Conservation (phyloP, 257 asterid genomes). For the Avicennia marina region DNA sequence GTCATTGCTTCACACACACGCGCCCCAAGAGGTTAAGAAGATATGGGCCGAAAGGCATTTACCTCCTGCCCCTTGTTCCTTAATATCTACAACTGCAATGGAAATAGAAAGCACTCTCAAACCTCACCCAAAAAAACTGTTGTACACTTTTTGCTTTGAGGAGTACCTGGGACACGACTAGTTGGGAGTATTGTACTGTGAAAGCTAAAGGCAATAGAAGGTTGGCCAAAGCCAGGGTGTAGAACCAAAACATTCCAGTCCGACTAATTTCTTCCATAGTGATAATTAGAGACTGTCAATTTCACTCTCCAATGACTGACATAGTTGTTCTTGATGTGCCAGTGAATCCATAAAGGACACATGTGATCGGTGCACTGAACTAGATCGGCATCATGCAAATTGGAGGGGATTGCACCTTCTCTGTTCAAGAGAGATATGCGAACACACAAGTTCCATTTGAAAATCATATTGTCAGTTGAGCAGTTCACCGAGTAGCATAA, state of each 20-base stretch:
- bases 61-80: no score
- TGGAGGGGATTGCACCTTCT: slow-evolving; percentile 33
- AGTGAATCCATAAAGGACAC: slow-evolving; percentile 70
- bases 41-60: no score
- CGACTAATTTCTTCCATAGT: slow-evolving; percentile 50
- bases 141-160: no score
- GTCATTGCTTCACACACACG: no score
- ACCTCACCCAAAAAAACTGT: no score
- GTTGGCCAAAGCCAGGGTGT: slow-evolving; percentile 57
- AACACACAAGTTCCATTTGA: background rate
- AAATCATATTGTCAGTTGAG: no score
- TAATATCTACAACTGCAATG: no score
- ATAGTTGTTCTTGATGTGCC: slow-evolving; percentile 62
- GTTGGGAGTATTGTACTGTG: slow-evolving; percentile 45
- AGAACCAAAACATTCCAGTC: slow-evolving; percentile 64
- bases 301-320: slow-evolving; percentile 59
- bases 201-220: slow-evolving; percentile 39
- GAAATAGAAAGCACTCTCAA: no score
- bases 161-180: slow-evolving; percentile 42
- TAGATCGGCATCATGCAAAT: slow-evolving; percentile 27
- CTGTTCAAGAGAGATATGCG: slow-evolving; percentile 25
- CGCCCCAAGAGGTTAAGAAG: no score
- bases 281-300: slow-evolving; percentile 54
- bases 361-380: slow-evolving; percentile 68
- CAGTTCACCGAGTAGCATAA: no score